Evolutionary conservation across 495 filamentous ascomycete species (phyloP).

Genomic region (Penicillium nucicola): DNA sequence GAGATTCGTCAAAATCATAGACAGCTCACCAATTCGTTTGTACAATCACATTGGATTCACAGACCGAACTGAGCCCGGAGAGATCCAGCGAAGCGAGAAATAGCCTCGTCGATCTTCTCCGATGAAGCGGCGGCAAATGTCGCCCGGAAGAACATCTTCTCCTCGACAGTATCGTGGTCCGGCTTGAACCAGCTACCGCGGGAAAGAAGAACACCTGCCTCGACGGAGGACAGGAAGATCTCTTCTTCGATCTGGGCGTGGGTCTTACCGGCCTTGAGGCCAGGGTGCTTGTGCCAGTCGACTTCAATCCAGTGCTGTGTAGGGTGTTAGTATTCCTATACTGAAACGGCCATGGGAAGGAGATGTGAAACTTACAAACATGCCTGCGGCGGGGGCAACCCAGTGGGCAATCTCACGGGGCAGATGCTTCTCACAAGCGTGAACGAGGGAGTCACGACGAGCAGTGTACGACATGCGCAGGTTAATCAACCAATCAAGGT

Average conservation of each 20-base stretch:
- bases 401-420: conserved; percentile 78
- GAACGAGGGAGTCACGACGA: conserved; percentile 72
- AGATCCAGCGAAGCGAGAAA: conserved; percentile 69
- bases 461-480: conserved; percentile 79
- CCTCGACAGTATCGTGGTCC: conserved; percentile 41
- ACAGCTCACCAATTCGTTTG: neutral
- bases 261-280: conserved; percentile 46
- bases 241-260: conserved; percentile 76
- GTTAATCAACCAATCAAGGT: conserved; percentile 83
- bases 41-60: conserved; percentile 5
- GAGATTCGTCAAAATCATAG: conserved; percentile 4
- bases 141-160: conserved; percentile 75
- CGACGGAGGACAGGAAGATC: conserved; percentile 71
- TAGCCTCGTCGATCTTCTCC: conserved; percentile 75
- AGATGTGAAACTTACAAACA: conserved; percentile 71
- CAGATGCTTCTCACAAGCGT: conserved; percentile 76
- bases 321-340: conserved; percentile 8
- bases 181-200: conserved; percentile 89
- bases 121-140: conserved; percentile 81
- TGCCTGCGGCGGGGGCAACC: conserved; percentile 82
- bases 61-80: conserved; percentile 61
- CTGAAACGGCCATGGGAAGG: conserved; percentile 4
- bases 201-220: conserved; percentile 69
- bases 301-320: conserved; percentile 78
- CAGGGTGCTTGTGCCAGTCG: conserved; percentile 71